A percentile compares a stretch with the other conserved stretches of the same genome.
Conservation (phyloP, 2,329 filamentous ascomycete genomes). For the Cladophialophora psammophila region DNA sequence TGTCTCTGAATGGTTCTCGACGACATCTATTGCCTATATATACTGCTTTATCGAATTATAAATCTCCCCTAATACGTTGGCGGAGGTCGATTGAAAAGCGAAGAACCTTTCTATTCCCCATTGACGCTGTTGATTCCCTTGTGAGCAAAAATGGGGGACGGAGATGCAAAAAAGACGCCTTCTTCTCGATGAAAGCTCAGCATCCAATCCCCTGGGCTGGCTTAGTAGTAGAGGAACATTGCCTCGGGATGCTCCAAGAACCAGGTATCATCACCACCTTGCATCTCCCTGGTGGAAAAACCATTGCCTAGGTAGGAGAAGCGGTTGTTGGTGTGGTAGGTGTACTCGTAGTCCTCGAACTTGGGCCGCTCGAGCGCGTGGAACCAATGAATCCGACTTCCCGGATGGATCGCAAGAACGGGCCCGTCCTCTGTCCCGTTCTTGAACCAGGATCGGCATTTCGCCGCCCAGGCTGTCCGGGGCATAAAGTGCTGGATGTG, state of each 20-base stretch:
- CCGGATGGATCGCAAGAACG: conserved; percentile 55
- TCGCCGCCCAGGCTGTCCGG: conserved; percentile 43
- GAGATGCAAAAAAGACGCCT: too few species aligned
- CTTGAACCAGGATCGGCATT: conserved; percentile 58
- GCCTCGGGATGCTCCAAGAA: conserved; percentile 15
- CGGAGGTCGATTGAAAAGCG: too few species aligned
- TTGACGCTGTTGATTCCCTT: too few species aligned
- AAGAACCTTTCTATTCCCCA: too few species aligned
- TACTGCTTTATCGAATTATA: too few species aligned
- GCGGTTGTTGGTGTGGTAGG: conserved; percentile 53
- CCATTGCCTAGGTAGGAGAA: conserved; percentile 60
- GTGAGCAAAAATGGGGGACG: too few species aligned
- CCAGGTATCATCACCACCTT: conserved; percentile 24
- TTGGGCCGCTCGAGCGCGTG: conserved; percentile 48
- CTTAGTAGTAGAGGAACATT: background rate
- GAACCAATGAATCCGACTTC: conserved; percentile 50
- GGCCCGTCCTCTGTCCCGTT: conserved; percentile 52
- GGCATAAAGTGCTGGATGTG: conserved; percentile 51
- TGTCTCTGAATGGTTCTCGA: too few species aligned
- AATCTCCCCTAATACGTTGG: too few species aligned
- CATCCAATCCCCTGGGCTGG: too few species aligned
- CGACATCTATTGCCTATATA: too few species aligned
- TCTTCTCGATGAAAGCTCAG: too few species aligned
- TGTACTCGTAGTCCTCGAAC: conserved; percentile 42
- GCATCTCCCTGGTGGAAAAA: conserved; percentile 46